Percentiles rank a stretch among this genome's conserved stretches.
Conservation (phyloP, 768 basidiomycete species). For the Roridomyces roridus region DNA sequence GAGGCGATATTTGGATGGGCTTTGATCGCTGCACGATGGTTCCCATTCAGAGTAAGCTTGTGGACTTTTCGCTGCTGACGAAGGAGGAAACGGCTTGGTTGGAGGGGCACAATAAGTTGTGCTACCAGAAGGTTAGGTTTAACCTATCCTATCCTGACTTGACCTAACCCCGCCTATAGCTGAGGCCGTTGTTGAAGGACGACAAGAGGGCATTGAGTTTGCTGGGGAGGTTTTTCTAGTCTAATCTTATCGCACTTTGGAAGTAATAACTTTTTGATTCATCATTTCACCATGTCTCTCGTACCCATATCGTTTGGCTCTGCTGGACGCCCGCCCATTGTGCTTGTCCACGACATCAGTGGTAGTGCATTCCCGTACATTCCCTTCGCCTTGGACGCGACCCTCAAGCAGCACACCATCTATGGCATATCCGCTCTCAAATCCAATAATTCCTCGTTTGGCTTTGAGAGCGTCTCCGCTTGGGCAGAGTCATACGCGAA, state of each 20-base stretch:
- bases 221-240: conserved; percentile 23
- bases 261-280: no score
- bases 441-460: conserved; percentile 5
- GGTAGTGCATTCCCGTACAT: conserved; percentile 11
- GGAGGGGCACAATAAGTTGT: conserved; percentile 39
- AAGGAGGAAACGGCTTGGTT: conserved; percentile 70
- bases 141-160: no score
- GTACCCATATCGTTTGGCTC: conserved; percentile 12
- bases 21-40: conserved; percentile 74
- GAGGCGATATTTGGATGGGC: conserved; percentile 61
- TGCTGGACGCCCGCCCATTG: not conserved
- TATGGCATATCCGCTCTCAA: conserved; percentile 10
- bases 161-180: no score
- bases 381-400: not conserved
- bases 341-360: conserved; percentile 11
- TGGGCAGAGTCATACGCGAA: conserved; percentile 9
- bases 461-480: not conserved
- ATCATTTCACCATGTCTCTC: conserved; percentile 2
- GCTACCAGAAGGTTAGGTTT: conserved; percentile 24
- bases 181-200: conserved; percentile 21
- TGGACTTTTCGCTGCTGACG: conserved; percentile 62
- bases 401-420: conserved; percentile 7
- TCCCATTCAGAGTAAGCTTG: conserved; percentile 71
- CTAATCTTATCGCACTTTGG: not conserved
- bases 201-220: conserved; percentile 19